Base-by-base conservation (phyloP, 2,329 filamentous ascomycete genomes). In the Curvularia hawaiiensis region DNA sequence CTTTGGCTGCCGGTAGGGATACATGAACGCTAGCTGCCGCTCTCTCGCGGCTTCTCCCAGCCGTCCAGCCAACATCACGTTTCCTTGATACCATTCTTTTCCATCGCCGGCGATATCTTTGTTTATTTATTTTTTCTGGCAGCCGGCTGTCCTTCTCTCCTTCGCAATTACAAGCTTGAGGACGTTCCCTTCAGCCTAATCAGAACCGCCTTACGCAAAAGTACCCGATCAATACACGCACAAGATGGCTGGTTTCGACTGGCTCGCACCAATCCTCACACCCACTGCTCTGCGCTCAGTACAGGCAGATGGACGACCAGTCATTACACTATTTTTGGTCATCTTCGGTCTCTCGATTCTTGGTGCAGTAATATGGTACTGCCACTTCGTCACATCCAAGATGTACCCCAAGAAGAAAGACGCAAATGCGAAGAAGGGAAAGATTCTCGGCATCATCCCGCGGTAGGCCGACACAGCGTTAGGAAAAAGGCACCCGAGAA, bases 291-390 rank as follows among this genome's bases (percentile, higher is more conserved):
- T 72, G 38, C 70, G 70, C 52, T 70, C 67, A 30, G 68, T 72
- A n/a, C 63, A 72, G 55, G 68, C 68, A 31, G 70, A 93, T 74
- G 89, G 90, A 11, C 89, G 93, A 3, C 95, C 94, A 16, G 92
- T 98, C 67, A 85, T 97, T 65, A 89, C 89, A 18, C 96, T 92
- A 0, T 78, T 91, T 56, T 93, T 98, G 77, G 86, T 94, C 48
- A 79, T 97, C 55, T 83, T 87, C 59, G 91, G 92, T 45, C 82
- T 97, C 11, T 58, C 61, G 9, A 46, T 61, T 4, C 66, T 71
- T 35, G 65, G 67, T 26, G 50, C 53, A 3, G 43, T 71, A 18
- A 68, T 65, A 53, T 71, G 68, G 63, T 72, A 69, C 54, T 65
- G 70, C 51, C 61, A 66, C 54, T 71, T 71, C 28, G 70, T 70